Percentiles rank a stretch among this genome's conserved stretches.
Evolutionary conservation across 768 basidiomycete species (phyloP).

Genomic region (Rhodosporidiobolus sp.): DNA sequence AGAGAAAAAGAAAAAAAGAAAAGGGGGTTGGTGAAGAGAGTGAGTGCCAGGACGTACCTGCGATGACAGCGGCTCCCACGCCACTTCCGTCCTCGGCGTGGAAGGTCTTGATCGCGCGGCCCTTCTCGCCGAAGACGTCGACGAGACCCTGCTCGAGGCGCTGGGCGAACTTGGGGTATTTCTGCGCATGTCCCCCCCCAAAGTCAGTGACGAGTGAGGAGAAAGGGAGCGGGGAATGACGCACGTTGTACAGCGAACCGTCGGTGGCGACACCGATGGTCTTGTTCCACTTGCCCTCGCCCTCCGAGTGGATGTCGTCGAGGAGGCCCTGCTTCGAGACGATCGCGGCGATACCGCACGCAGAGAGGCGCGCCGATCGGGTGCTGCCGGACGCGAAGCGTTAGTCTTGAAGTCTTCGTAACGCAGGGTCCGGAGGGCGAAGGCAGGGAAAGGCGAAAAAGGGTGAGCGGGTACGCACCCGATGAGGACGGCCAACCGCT

Average conservation of each 20-base stretch:
- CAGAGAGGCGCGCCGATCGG: constrained; percentile 82
- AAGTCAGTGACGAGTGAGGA: not conserved
- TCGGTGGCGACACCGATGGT: constrained; percentile 80
- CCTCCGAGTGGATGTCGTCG: constrained; percentile 59
- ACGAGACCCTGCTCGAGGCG: constrained; percentile 85
- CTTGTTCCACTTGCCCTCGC: constrained; percentile 43
- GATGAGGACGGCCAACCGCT: constrained; percentile 53
- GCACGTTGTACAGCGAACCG: constrained; percentile 88
- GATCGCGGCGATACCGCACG: constrained; percentile 95
- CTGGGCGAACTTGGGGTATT: constrained; percentile 95
- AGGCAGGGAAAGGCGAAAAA: not conserved
- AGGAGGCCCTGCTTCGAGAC: constrained; percentile 91
- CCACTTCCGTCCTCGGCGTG: constrained; percentile 90
- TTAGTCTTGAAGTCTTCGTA: too few relatives aligned
- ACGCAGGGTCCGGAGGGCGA: not conserved
- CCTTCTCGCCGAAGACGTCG: constrained; percentile 95
- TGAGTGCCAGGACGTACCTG: constrained; percentile 49
- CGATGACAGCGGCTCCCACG: constrained; percentile 94
- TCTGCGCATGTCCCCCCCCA: constrained; percentile 54
- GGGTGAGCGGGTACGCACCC: not conserved
- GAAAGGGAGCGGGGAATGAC: constrained; percentile 44
- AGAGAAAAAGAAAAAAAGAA: constrained; percentile 11
- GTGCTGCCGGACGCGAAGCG: too few relatives aligned
- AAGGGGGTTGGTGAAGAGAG: not conserved
- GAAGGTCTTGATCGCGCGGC: constrained; percentile 69